Evolutionary conservation across 768 basidiomycete genomes (phyloP).

Genomic region (Macrolepiota fuliginosa): DNA sequence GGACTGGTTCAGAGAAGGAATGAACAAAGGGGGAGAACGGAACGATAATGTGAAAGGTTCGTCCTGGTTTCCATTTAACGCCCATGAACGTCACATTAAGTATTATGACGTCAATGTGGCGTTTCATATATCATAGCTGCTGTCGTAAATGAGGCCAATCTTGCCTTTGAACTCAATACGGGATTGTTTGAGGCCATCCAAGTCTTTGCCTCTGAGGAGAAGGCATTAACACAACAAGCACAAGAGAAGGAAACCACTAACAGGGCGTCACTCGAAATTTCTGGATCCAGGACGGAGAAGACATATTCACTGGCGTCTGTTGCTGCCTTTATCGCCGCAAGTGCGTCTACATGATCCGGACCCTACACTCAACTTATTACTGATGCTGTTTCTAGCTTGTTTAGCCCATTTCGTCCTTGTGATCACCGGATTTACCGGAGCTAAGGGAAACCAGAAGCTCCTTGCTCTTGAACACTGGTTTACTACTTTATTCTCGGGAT

Average conservation of each 20-base stretch:
- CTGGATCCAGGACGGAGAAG: constrained; percentile 15
- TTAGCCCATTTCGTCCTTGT: constrained; percentile 48
- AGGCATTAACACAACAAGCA: not conserved
- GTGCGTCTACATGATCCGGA: constrained; percentile 18
- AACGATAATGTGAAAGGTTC: constrained; percentile 41
- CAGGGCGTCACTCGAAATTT: constrained; percentile 2
- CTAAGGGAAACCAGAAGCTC: constrained; percentile 44
- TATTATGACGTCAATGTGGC: not conserved
- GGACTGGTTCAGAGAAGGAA: constrained; percentile 61
- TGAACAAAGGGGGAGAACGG: constrained; percentile 48
- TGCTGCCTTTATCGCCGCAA: constrained; percentile 31
- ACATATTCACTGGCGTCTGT: constrained; percentile 33
- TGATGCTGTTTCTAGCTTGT: constrained; percentile 33
- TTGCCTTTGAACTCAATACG: constrained; percentile 47
- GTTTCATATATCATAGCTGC: constrained; percentile 30
- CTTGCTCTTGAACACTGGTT: constrained; percentile 40
- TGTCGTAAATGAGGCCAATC: constrained; percentile 46
- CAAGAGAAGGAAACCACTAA: constrained; percentile 6
- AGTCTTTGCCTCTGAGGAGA: constrained; percentile 14
- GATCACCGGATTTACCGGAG: constrained; percentile 44
- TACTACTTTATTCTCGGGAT: constrained; percentile 12
- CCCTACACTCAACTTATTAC: not conserved
- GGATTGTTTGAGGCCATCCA: constrained; percentile 41
- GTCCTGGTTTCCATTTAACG: not conserved
- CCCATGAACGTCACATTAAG: not conserved